phyloP scores from a whole-genome alignment of 1,284 basidiomycete species.

The Ustilago tritici region DNA sequence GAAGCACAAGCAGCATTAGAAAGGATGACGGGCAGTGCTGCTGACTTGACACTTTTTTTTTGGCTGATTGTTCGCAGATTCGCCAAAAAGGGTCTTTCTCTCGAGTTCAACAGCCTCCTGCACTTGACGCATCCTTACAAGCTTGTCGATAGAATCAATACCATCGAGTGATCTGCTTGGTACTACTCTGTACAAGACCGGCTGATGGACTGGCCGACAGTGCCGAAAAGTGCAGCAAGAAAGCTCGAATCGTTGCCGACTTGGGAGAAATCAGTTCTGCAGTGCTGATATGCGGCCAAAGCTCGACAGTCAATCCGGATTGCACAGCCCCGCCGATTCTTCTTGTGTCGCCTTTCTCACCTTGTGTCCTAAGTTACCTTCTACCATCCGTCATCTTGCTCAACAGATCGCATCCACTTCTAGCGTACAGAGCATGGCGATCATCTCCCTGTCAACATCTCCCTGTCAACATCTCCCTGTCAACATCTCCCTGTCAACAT shows the following conservation, averaged over 20 bases:
- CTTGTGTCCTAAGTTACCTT: no score
- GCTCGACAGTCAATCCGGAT: neutral
- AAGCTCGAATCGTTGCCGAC: neutral
- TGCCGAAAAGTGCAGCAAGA: neutral
- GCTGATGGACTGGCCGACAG: neutral
- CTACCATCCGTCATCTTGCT: neutral
- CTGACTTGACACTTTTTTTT: neutral
- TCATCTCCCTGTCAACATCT: neutral
- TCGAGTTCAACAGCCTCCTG: neutral
- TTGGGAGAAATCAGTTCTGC: neutral
- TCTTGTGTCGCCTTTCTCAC: neutral
- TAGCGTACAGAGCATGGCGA: no score
- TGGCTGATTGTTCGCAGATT: neutral
- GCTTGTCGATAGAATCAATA: no score
- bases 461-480: neutral
- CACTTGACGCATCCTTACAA: no score
- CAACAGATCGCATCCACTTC: neutral
- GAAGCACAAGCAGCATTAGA: neutral
- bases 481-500: neutral
- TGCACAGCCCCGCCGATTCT: constrained; percentile 5
- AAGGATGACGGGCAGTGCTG: constrained; percentile 1
- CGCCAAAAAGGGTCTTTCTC: constrained; percentile 2
- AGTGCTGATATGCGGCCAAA: neutral
- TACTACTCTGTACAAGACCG: neutral
- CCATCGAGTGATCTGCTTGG: no score